Evolutionary conservation across 495 filamentous ascomycete species (phyloP).

Genomic region (Hypoxylon intermedium): DNA sequence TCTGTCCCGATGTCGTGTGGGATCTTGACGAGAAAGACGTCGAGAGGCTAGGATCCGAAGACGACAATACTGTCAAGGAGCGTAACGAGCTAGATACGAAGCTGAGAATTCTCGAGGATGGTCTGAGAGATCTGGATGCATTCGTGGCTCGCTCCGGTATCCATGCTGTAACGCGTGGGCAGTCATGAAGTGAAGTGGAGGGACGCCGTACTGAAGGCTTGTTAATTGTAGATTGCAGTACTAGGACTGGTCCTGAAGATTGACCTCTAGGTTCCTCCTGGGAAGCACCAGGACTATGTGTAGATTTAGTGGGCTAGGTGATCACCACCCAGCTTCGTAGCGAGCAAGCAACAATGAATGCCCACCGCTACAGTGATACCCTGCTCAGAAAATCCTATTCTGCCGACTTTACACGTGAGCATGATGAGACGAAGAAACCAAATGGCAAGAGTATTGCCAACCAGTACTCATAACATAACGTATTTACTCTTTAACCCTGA

Average conservation of each 20-base stretch:
- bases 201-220: background rate
- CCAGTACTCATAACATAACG: no score
- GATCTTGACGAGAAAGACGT: slow-evolving; percentile 28
- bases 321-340: no score
- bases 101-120: slow-evolving; percentile 24
- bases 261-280: background rate
- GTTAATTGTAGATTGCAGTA: no score
- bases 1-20: slow-evolving; percentile 37
- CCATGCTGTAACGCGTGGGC: slow-evolving; percentile 6
- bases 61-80: slow-evolving; percentile 36
- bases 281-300: background rate
- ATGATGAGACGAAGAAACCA: no score
- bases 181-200: background rate
- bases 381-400: no score
- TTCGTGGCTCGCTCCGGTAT: slow-evolving; percentile 25
- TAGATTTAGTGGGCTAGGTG: background rate
- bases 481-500: no score
- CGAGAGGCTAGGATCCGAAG: slow-evolving; percentile 35
- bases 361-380: no score
- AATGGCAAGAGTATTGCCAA: no score
- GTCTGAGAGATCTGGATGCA: slow-evolving; percentile 30
- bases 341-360: no score
- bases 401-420: no score
- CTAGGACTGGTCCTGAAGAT: no score
- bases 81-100: slow-evolving; percentile 30